Evolutionary conservation across 495 filamentous ascomycete genomes (phyloP).

Genomic region (Neurospora tetraspora): DNA sequence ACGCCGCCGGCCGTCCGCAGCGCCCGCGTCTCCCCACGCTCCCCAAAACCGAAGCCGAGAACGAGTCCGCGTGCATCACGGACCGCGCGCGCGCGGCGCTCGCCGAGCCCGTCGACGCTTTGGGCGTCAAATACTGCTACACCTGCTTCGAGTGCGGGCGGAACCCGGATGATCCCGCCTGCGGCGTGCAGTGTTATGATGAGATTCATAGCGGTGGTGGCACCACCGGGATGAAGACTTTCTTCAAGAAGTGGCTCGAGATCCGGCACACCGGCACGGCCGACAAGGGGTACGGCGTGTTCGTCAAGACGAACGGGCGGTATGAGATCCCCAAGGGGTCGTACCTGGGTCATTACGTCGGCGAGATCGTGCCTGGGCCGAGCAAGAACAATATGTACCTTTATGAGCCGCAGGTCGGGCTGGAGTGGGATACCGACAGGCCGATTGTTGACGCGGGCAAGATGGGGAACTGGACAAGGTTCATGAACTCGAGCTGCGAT

Average conservation of each 20-base stretch:
- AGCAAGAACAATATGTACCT: not conserved
- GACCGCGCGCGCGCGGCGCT: not conserved
- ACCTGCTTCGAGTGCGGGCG: not conserved
- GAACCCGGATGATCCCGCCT: not conserved
- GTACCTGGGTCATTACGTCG: conserved; percentile 3
- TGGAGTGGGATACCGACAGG: not conserved
- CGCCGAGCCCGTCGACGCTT: not conserved
- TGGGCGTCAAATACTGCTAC: not conserved
- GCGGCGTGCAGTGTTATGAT: not conserved
- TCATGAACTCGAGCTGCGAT: conserved; percentile 14
- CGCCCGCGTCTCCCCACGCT: not conserved
- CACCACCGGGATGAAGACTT: not conserved
- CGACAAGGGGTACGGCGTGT: conserved; percentile 1
- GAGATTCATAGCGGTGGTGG: not conserved
- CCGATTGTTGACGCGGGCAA: conserved; percentile 2
- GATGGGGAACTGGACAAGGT: conserved; percentile 20
- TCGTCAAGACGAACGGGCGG: not conserved
- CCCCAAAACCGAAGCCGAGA: not conserved
- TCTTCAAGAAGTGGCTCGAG: not conserved
- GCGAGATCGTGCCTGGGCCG: not conserved
- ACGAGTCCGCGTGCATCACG: not conserved
- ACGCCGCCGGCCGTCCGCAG: not conserved
- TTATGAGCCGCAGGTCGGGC: not conserved
- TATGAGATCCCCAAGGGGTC: not conserved
- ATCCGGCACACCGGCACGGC: not conserved